These are phyloP conservation scores for Vaccinium darrowii DNA, from an alignment of 148 eudicot species.

Conservation along the genomic window DNA sequence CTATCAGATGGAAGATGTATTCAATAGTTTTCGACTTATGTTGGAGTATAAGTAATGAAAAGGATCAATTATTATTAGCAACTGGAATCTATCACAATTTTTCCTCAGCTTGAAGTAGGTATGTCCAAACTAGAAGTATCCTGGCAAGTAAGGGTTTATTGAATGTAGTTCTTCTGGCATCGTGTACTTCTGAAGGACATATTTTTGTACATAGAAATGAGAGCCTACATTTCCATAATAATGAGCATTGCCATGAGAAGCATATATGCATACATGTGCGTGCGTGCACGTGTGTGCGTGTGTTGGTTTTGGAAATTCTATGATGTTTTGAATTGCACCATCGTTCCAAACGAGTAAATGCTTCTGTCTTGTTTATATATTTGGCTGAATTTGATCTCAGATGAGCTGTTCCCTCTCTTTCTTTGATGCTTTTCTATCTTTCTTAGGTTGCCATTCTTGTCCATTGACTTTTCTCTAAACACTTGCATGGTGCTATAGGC, in stretches of 20 bases:
- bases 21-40: neutral
- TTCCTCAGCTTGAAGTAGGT: neutral
- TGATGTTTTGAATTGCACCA: neutral
- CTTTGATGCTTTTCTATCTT: neutral
- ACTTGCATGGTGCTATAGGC: conserved; percentile 43
- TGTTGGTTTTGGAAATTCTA: neutral
- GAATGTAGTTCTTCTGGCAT: neutral
- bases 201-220: neutral
- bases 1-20: neutral
- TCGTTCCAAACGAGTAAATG: neutral
- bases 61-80: neutral
- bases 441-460: neutral
- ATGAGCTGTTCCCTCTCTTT: neutral
- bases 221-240: neutral
- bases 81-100: neutral
- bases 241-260: neutral
- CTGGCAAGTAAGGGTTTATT: neutral
- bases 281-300: neutral
- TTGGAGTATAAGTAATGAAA: neutral
- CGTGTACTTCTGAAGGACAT: neutral
- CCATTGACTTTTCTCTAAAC: conserved; percentile 21
- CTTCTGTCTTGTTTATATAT: neutral
- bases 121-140: conserved; percentile 1
- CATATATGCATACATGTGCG: neutral
- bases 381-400: conserved; percentile 7